Evolutionary conservation across 73 alveolate species (phyloP), one percentile per base, ranked within the genome.

Genomic region (Paramecium sonneborni): DNA sequence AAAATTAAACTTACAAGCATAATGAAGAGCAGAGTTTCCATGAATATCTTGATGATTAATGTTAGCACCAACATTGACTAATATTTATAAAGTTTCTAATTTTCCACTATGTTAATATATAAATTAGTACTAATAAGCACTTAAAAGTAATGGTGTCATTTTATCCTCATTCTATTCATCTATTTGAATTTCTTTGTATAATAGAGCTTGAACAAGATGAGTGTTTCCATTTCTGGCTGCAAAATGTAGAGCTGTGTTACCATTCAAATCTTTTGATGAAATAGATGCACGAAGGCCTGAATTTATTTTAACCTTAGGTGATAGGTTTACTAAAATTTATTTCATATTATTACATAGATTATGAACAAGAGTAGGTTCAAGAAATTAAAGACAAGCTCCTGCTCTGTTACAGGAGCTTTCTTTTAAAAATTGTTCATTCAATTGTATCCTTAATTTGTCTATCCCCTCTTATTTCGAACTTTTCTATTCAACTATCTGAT

Each of bases 311-410:
- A 11, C 32, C 23, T 72, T 32, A 26, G 86, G 57, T 8, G 86
- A 38, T 3, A 72, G 30, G 18, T 35, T 72, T 32, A 72, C 86
- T 72, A 72, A 72, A 72, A 30, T 11, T 14, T 9, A 35, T 32
- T 10, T 35, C n/a, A 28, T 20, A 58, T 72, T 12, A 32, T 72
- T 72, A 72, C 86, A 38, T n/a, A 72, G 0, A 32, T 72, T 72
- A 0, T 72, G 86, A 32, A 72, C 86, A 5, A 72, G 6, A 30
- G 57, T 0, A 38, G 86, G 86, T 72, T 72, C 86, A 35, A 72
- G 86, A 26, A 72, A 18, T 72, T 72, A 72, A 12, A 72, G 57
- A 72, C 86, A 32, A 35, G 35, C 86, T 72, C 86, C 86, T 35
- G 86, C 41, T 20, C 41, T 72, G 18, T 72, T 72, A 21, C 23